phyloP scores from a whole-genome alignment of 495 filamentous ascomycete genomes.

The Podospora pseudoanserina region DNA sequence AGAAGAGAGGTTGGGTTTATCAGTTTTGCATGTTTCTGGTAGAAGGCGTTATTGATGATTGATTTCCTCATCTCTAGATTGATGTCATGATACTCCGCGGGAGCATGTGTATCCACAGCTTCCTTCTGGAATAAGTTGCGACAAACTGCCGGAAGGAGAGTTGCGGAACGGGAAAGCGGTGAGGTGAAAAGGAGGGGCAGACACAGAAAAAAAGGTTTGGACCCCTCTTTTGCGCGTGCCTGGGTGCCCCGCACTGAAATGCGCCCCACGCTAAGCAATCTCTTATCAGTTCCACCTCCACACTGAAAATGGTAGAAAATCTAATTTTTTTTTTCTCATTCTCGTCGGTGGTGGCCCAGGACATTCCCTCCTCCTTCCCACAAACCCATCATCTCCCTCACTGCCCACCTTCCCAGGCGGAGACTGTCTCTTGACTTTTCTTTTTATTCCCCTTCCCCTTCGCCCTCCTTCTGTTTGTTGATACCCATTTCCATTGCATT shows the following conservation, averaged over 20 bases:
- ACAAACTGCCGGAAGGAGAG: too few relatives aligned
- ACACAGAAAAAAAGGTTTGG: not conserved
- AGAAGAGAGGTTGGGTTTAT: too few relatives aligned
- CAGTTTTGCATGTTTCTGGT: too few relatives aligned
- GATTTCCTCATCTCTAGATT: too few relatives aligned
- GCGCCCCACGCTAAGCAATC: constrained; percentile 22
- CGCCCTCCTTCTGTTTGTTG: constrained; percentile 19
- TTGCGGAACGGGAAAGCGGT: too few relatives aligned
- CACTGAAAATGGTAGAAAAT: constrained; percentile 27
- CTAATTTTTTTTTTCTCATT: constrained; percentile 20
- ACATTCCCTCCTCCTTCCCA: constrained; percentile 15
- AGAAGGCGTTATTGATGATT: too few relatives aligned
- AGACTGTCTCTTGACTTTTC: constrained; percentile 14
- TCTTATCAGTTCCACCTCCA: constrained; percentile 30
- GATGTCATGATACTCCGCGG: too few relatives aligned
- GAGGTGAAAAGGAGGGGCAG: not conserved
- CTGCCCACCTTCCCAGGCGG: constrained; percentile 6
- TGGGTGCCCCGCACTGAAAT: constrained; percentile 4
- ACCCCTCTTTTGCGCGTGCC: constrained; percentile 2
- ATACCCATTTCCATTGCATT: constrained; percentile 27
- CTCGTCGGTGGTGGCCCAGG: constrained; percentile 5
- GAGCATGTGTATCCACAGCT: too few relatives aligned
- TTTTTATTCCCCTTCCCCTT: constrained; percentile 6
- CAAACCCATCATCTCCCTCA: not conserved
- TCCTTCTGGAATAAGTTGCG: not conserved